A percentile compares a stretch with the other conserved stretches of the same genome.
phyloP scores from a whole-genome alignment of 805 yeast genomes.

The Saturnispora sanitii region DNA sequence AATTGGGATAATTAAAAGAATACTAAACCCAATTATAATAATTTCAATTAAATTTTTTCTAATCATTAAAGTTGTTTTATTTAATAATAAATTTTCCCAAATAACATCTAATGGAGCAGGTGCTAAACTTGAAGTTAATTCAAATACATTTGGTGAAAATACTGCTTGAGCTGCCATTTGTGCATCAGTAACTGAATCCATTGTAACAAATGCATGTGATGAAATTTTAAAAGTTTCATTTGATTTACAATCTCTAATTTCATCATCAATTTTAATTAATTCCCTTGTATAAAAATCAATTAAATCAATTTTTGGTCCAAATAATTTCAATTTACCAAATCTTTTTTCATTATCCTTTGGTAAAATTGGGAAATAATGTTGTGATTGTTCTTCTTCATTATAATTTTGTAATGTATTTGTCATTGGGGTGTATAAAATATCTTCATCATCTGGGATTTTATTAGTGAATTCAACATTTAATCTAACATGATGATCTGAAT shows the following conservation, averaged over 20 bases:
- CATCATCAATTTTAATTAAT: constrained; percentile 29
- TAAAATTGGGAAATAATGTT: constrained; percentile 7
- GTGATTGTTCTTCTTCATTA: constrained; percentile 1
- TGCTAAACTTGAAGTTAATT: constrained; percentile 73
- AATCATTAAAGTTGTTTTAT: constrained; percentile 30
- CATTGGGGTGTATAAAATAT: constrained; percentile 11
- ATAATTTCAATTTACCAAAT: constrained; percentile 16
- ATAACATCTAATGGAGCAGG: constrained; percentile 95
- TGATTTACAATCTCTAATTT: constrained; percentile 28
- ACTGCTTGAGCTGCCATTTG: constrained; percentile 97
- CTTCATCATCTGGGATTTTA: constrained; percentile 12
- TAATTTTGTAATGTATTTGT: constrained; percentile 3
- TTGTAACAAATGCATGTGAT: constrained; percentile 64
- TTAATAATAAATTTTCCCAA: constrained; percentile 52
- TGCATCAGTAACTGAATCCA: constrained; percentile 91
- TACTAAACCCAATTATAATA: constrained; percentile 39
- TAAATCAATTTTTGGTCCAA: constrained; percentile 25
- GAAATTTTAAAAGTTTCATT: constrained; percentile 32
- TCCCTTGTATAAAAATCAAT: constrained; percentile 28
- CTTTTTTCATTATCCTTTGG: constrained; percentile 15
- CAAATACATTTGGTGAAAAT: constrained; percentile 79
- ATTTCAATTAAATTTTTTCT: constrained; percentile 26
- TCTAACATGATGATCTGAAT: constrained; percentile 20
- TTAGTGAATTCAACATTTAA: constrained; percentile 23
- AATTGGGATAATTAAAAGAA: constrained; percentile 44